Conservation (phyloP, 2,329 filamentous ascomycete genomes). For the Exophiala bonariae region DNA sequence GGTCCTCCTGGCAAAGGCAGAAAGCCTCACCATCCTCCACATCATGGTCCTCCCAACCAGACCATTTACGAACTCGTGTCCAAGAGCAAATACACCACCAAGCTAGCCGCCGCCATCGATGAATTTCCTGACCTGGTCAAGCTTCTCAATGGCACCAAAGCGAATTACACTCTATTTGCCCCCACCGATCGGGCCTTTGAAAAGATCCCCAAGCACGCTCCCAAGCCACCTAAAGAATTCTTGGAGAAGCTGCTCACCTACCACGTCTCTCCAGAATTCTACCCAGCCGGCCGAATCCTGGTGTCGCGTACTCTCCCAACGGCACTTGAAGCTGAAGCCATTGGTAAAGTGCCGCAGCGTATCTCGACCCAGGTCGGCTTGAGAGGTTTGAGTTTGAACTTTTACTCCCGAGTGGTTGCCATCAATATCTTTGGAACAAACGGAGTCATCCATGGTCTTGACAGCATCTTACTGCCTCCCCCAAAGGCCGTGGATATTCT, state of each 20-base stretch:
- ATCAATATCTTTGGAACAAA: constrained; percentile 64
- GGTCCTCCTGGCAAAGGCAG: constrained; percentile 35
- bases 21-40: constrained; percentile 36
- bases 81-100: constrained; percentile 73
- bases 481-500: constrained; percentile 66
- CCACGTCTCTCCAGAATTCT: constrained; percentile 69
- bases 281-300: constrained; percentile 66
- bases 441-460: constrained; percentile 73
- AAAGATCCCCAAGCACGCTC: constrained; percentile 55
- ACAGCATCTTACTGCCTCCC: constrained; percentile 75
- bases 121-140: constrained; percentile 71
- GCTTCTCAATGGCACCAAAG: constrained; percentile 70
- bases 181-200: constrained; percentile 77
- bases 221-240: constrained; percentile 68
- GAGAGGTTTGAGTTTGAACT: constrained; percentile 71
- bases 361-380: constrained; percentile 66
- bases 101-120: constrained; percentile 73
- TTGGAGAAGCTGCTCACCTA: constrained; percentile 71
- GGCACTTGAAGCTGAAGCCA: constrained; percentile 55
- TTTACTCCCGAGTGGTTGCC: constrained; percentile 69
- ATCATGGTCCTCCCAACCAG: constrained; percentile 56
- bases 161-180: constrained; percentile 79
- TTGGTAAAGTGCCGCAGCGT: constrained; percentile 70
- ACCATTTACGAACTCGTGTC: constrained; percentile 80
- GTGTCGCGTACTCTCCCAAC: constrained; percentile 74